phyloP scores from a whole-genome alignment of 2,329 filamentous ascomycete genomes.

The Lasiodiplodia citricola region DNA sequence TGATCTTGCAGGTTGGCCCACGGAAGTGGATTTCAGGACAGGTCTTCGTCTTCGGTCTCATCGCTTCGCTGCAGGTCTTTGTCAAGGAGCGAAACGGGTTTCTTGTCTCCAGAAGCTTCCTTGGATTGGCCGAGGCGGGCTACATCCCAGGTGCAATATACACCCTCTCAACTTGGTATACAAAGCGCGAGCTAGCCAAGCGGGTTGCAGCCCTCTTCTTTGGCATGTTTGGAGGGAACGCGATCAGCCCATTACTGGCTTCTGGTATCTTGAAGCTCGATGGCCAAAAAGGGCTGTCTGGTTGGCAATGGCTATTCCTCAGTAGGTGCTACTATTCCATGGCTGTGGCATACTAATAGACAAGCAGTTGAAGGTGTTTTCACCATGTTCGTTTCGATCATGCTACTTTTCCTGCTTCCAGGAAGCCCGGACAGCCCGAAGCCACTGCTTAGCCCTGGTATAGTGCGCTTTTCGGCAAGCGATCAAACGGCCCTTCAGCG shows the following conservation, averaged over 20 bases:
- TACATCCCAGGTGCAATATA: slow-evolving; percentile 60
- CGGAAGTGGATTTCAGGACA: slow-evolving; percentile 57
- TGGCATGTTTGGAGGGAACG: slow-evolving; percentile 59
- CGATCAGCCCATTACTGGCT: slow-evolving; percentile 56
- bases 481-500: slow-evolving; percentile 44
- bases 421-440: slow-evolving; percentile 50
- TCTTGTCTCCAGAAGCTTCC: slow-evolving; percentile 50
- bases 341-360: too few relatives aligned
- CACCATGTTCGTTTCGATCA: slow-evolving; percentile 48
- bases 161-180: slow-evolving; percentile 60
- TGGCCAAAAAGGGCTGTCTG: slow-evolving; percentile 47
- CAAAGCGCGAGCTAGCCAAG: slow-evolving; percentile 51
- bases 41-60: slow-evolving; percentile 55
- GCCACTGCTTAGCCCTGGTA: slow-evolving; percentile 47
- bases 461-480: slow-evolving; percentile 44
- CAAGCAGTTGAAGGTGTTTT: slow-evolving; percentile 51
- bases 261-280: slow-evolving; percentile 56
- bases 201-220: slow-evolving; percentile 59
- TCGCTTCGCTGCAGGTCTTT: slow-evolving; percentile 51
- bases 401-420: slow-evolving; percentile 51
- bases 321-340: slow-evolving; percentile 36
- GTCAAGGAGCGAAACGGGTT: slow-evolving; percentile 48
- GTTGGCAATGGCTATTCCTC: slow-evolving; percentile 60
- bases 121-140: slow-evolving; percentile 58
- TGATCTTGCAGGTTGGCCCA: slow-evolving; percentile 32